These are phyloP conservation scores for Vigna reflexopilosa DNA, from an alignment of 306 rosid species.

Conservation along the genomic window DNA sequence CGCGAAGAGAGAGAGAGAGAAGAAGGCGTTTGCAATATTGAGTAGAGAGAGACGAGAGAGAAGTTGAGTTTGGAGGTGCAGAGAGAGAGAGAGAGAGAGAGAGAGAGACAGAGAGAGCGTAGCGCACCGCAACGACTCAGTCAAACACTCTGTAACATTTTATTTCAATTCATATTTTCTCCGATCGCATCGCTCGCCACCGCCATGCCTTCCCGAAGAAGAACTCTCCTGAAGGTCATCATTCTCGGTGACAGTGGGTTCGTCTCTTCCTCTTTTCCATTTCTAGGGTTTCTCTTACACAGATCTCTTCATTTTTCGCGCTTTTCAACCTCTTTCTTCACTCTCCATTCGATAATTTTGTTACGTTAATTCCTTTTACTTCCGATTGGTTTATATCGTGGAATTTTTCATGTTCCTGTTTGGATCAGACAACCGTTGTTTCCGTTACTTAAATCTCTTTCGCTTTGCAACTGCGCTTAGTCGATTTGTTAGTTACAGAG, in stretches of 20 bases:
- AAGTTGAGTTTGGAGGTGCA: neutral
- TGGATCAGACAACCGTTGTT: constrained; percentile 24
- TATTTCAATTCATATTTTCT: neutral
- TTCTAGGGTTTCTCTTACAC: constrained; percentile 21
- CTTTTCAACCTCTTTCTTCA: neutral
- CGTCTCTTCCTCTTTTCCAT: constrained; percentile 33
- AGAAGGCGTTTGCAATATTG: neutral
- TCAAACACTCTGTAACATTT: constrained; percentile 5
- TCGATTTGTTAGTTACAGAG: constrained; percentile 25
- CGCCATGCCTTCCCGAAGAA: constrained; percentile 94
- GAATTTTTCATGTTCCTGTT: neutral
- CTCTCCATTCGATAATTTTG: neutral
- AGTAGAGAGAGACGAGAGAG: neutral
- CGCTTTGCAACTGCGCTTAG: constrained; percentile 3
- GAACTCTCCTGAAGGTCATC: constrained; percentile 96
- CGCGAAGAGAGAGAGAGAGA: constrained; percentile 11
- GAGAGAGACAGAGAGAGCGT: neutral
- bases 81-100: neutral
- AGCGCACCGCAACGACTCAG: neutral
- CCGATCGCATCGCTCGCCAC: constrained; percentile 29
- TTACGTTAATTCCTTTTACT: neutral
- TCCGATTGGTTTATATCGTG: neutral
- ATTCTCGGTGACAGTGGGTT: constrained; percentile 99
- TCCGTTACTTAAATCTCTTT: neutral
- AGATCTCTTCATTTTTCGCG: constrained; percentile 11